phyloP scores from a whole-genome alignment of 2,329 filamentous ascomycete species.

The Ceratocystis huliohia region DNA sequence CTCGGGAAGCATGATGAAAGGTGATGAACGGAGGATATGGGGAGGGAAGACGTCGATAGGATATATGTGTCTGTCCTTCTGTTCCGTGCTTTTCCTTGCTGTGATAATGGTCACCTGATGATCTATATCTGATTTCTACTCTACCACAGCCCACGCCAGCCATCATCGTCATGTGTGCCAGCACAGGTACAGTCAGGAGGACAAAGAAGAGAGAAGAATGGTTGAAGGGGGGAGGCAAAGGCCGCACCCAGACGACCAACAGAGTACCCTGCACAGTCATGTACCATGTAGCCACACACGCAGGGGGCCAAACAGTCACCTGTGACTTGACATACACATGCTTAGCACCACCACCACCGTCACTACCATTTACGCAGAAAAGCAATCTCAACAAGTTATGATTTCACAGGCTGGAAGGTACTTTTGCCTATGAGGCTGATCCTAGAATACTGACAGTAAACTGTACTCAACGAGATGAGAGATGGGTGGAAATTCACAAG shows the following conservation, averaged over 20 bases:
- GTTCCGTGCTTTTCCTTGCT: not conserved
- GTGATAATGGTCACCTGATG: not conserved
- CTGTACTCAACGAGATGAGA: not conserved
- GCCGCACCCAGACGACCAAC: not conserved
- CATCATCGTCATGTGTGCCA: not conserved
- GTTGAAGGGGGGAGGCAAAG: not conserved
- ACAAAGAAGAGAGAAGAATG: not conserved
- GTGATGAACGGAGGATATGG: not conserved
- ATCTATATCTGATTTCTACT: not conserved
- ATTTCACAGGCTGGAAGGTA: not conserved
- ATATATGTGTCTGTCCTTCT: not conserved
- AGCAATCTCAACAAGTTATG: not conserved
- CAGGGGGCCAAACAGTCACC: not conserved
- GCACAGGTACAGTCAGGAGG: not conserved
- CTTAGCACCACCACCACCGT: not conserved
- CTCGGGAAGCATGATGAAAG: not conserved
- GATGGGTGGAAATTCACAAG: not conserved
- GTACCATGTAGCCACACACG: not conserved
- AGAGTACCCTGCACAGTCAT: not conserved
- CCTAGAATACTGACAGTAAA: not conserved
- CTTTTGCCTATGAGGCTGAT: not conserved
- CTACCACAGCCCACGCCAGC: not conserved
- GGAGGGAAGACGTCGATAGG: not conserved
- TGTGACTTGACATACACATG: not conserved
- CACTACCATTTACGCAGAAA: not conserved